Evolutionary conservation across 2,329 filamentous ascomycete species (phyloP), one percentile per base, ranked within the genome.

Genomic region (Macrophomina tecta): DNA sequence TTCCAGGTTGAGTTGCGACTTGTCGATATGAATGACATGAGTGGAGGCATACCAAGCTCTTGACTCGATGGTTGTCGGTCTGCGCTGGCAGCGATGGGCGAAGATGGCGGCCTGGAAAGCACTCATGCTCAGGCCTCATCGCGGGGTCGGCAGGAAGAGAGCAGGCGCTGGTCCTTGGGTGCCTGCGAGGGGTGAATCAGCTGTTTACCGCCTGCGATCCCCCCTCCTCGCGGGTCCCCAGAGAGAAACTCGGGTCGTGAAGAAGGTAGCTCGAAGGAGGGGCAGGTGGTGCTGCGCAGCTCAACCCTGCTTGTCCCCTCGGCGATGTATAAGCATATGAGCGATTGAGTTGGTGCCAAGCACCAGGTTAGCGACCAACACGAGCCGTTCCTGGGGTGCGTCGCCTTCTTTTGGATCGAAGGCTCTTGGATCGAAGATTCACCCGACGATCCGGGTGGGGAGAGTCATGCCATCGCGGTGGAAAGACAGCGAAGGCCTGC

Each of bases 401-500:
- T 62, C 58, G 30, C 18, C 45, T 49, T 48, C 56, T 48, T 61
- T 45, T 58, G 56, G 42, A 1, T 48, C 56, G 56, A 42, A 49
- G 23, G 23, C 23, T 23, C 23, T 23, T 23, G 23, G 23, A 23
- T 23, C 23, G 23, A 23, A 23, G 23, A 6, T 36, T 16, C 45
- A 18, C 14, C 45, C 58, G 58, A 38, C 45, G 58, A 45, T 30
- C 58, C 45, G 58, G 38, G 18, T 40, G 42, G 36, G 18, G 6
- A 18, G 56, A 61, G 56, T 61, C 56, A 61, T 61, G 56, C 56
- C 28, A 34, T 61, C 40, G 45, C 38, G 45, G 30, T 62, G 32
- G 58, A 48, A 49, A 45, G 58, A 62, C 58, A 62, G 45, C 58
- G 58, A 62, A 62, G 52, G 58, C 45, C 7, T 48, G 58, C 30